Percentiles rank a stretch among this genome's conserved stretches.
Evolutionary conservation across 1,284 basidiomycete genomes (phyloP).

Genomic region (Cryptococcus depauperatus): DNA sequence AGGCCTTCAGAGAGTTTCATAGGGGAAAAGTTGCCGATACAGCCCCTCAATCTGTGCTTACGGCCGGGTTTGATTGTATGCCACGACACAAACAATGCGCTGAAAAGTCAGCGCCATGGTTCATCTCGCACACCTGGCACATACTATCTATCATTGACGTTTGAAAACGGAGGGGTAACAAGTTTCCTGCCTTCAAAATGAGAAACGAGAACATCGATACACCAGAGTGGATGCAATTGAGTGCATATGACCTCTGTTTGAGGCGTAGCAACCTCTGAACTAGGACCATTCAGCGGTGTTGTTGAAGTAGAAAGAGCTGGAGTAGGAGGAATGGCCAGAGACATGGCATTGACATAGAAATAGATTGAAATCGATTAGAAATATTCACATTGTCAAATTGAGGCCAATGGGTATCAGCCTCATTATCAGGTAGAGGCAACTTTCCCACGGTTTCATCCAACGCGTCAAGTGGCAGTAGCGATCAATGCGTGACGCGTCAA

Average conservation of each 20-base stretch:
- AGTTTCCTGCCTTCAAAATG: conserved; percentile 28
- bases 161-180: conserved; percentile 19
- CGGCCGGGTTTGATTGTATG: conserved; percentile 38
- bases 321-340: too few relatives aligned
- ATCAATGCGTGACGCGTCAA: too few relatives aligned
- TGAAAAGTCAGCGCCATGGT: conserved; percentile 35
- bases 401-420: too few relatives aligned
- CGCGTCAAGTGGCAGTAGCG: too few relatives aligned
- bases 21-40: conserved; percentile 88
- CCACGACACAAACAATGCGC: conserved; percentile 96
- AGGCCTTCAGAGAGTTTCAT: conserved; percentile 67
- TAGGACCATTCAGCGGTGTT: too few relatives aligned
- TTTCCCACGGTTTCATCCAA: too few relatives aligned
- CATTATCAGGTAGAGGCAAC: too few relatives aligned
- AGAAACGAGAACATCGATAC: conserved; percentile 48
- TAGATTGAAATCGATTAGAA: too few relatives aligned
- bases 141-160: conserved; percentile 28
- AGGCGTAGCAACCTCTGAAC: too few relatives aligned
- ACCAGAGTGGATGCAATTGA: conserved; percentile 47
- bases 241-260: conserved; percentile 29
- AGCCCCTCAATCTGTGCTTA: conserved; percentile 68
- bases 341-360: too few relatives aligned
- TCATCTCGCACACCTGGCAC: background rate
- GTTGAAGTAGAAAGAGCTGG: too few relatives aligned
- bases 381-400: too few relatives aligned